Evolutionary conservation across 129 eudicot genomes (phyloP).

Genomic region (Apium graveolens): DNA sequence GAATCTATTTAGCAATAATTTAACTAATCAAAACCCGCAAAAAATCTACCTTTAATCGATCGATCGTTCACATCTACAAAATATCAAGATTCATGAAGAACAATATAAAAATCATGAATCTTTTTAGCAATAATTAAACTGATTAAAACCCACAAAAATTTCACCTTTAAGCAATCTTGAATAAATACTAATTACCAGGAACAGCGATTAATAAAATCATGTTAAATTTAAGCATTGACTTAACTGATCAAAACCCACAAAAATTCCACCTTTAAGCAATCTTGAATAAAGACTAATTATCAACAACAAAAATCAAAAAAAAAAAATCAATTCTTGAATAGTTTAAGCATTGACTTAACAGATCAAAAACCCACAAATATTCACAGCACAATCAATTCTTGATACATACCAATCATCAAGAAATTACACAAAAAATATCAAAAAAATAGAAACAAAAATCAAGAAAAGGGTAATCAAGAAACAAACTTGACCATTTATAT

Average conservation of each 20-base stretch:
- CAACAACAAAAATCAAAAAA: constrained; percentile 1
- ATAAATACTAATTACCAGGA: background rate
- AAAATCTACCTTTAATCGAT: constrained; percentile 1
- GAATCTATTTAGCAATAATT: too few species aligned
- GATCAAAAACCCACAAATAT: constrained; percentile 22
- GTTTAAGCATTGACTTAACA: constrained; percentile 7
- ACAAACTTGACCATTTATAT: background rate
- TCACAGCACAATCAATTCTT: background rate
- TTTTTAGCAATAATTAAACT: too few species aligned
- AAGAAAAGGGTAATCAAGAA: background rate
- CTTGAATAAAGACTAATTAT: background rate
- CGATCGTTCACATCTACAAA: too few species aligned
- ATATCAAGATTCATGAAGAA: too few species aligned
- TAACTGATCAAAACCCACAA: constrained; percentile 9
- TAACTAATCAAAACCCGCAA: constrained; percentile 7
- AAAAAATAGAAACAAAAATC: background rate
- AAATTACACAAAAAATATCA: background rate
- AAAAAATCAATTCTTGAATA: too few species aligned
- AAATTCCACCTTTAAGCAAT: constrained; percentile 2
- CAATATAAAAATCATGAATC: too few species aligned
- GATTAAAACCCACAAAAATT: constrained; percentile 13
- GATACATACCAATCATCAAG: background rate
- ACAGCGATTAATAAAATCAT: background rate
- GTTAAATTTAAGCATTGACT: background rate
- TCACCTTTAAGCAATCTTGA: background rate